Conservation (phyloP, 306 rosid species). For the Rosa rugosa region DNA sequence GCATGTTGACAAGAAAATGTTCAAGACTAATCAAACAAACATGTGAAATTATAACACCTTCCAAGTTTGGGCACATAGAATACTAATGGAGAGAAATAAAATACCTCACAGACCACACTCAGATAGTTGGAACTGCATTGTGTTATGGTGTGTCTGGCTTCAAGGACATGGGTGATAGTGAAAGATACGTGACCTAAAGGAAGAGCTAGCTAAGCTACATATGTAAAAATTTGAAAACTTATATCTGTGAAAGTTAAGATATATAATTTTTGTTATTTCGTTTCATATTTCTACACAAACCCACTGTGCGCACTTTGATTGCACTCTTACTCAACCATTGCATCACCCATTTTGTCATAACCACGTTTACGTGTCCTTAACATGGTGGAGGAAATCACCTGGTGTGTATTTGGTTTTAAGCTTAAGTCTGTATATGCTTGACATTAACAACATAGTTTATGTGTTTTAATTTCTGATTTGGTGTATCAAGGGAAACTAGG, state of each 20-base stretch:
- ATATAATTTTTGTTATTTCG: neutral
- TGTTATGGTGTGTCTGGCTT: slow-evolving; percentile 35
- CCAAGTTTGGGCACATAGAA: too few species aligned
- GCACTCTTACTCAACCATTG: slow-evolving; percentile 75
- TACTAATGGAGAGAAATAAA: too few species aligned
- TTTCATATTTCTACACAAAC: slow-evolving; percentile 40
- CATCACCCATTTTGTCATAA: slow-evolving; percentile 73
- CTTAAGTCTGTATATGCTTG: slow-evolving; percentile 15
- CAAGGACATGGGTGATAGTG: slow-evolving; percentile 37
- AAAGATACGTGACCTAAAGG: slow-evolving; percentile 42
- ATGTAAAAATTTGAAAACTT: neutral
- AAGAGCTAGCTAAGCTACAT: slow-evolving; percentile 10
- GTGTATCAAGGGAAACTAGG: neutral
- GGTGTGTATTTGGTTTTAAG: slow-evolving; percentile 25
- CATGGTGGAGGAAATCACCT: slow-evolving; percentile 18
- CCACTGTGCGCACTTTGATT: slow-evolving; percentile 19
- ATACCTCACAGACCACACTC: too few species aligned
- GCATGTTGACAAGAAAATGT: slow-evolving; percentile 23
- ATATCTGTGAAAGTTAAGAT: slow-evolving; percentile 20
- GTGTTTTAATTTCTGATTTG: neutral
- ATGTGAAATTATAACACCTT: neutral
- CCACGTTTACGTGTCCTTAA: slow-evolving; percentile 61
- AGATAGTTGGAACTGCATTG: slow-evolving; percentile 46
- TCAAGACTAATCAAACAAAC: neutral
- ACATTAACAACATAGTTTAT: slow-evolving; percentile 6